Conservation (phyloP, 140 eudicot species). For the Ambrosia hybrid region DNA sequence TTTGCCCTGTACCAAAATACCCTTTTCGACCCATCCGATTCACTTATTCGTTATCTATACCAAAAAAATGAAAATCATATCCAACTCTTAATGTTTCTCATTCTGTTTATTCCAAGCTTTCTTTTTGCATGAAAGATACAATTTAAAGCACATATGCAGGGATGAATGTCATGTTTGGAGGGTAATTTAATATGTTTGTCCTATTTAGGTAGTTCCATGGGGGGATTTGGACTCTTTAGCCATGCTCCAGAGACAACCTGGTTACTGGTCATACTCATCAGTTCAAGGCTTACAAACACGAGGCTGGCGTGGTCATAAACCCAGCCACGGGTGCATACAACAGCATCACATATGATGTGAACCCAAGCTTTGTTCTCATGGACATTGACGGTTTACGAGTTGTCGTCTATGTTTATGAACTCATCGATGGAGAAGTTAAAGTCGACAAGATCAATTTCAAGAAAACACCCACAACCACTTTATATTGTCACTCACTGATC, state of each 20-base stretch:
- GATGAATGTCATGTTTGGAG: too few relatives aligned
- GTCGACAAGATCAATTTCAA: constrained; percentile 98
- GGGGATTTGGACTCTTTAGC: constrained; percentile 97
- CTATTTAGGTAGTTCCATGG: constrained; percentile 85
- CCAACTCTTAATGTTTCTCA: too few relatives aligned
- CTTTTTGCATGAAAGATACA: too few relatives aligned
- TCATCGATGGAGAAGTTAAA: constrained; percentile 98
- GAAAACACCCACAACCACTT: constrained; percentile 71
- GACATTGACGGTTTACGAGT: constrained; percentile 97
- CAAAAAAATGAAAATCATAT: neutral
- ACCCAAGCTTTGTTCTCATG: constrained; percentile 99
- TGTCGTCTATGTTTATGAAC: constrained; percentile 96
- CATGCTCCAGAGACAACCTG: constrained; percentile 94
- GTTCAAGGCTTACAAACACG: constrained; percentile 96
- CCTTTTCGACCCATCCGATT: neutral
- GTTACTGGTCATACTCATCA: constrained; percentile 98
- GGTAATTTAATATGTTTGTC: neutral
- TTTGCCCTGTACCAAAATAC: too few relatives aligned
- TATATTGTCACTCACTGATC: neutral
- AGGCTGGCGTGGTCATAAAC: constrained; percentile 96
- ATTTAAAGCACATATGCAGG: too few relatives aligned
- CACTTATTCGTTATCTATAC: neutral
- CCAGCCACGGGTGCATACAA: constrained; percentile 99
- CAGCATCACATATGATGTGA: constrained; percentile 91
- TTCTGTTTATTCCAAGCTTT: neutral